Conservation (phyloP, 176 grass and related monocot species). For the Oryza australiensis region DNA sequence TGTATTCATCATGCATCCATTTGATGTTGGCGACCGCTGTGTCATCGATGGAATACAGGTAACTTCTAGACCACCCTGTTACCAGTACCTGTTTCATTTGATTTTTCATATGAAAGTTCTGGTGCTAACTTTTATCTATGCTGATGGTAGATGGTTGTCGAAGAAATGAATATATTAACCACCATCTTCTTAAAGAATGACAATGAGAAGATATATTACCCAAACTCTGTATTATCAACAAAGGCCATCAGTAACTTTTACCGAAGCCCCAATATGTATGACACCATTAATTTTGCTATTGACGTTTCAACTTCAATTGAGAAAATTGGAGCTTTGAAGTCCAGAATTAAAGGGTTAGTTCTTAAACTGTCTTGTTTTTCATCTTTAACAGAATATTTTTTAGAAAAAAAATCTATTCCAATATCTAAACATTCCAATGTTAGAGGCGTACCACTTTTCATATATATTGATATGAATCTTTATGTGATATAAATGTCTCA, state of each 20-base stretch:
- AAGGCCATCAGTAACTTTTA: constrained; percentile 98
- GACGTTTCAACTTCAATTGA: constrained; percentile 73
- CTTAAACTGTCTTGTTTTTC: not conserved
- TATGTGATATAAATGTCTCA: not conserved
- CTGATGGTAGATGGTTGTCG: constrained; percentile 76
- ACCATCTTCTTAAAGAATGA: constrained; percentile 89
- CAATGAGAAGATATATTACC: constrained; percentile 96
- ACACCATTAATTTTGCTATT: constrained; percentile 69
- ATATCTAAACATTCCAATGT: not conserved
- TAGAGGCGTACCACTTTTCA: not conserved
- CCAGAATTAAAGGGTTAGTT: constrained; percentile 83
- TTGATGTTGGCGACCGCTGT: constrained; percentile 93
- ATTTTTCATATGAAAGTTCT: not conserved
- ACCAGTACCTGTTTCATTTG: not conserved
- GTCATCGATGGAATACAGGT: constrained; percentile 92
- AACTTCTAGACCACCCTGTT: constrained; percentile 23
- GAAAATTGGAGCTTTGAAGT: constrained; percentile 70
- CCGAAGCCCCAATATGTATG: constrained; percentile 92
- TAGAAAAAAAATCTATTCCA: not conserved
- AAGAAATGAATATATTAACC: constrained; percentile 99
- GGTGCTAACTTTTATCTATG: constrained; percentile 4
- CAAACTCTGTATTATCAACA: constrained; percentile 79
- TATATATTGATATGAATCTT: not conserved
- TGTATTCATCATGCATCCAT: constrained; percentile 98
- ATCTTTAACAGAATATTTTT: not conserved